phyloP scores from a whole-genome alignment of 1,284 basidiomycete genomes.

The Trichosporon asahii region DNA sequence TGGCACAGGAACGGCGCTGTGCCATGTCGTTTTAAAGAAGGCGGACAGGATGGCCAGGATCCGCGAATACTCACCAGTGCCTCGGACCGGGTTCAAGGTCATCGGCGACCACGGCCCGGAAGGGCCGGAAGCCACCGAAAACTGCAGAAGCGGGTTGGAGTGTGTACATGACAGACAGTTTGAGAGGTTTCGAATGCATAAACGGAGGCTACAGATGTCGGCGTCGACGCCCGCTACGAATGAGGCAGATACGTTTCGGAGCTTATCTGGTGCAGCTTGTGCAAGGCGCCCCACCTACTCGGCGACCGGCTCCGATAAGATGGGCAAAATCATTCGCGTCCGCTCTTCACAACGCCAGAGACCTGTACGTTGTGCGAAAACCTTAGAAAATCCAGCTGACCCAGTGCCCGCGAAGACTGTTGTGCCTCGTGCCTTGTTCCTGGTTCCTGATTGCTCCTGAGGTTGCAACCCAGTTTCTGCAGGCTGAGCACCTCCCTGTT shows the following conservation, averaged over 20 bases:
- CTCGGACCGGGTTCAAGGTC: not conserved
- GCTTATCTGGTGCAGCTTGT: not conserved
- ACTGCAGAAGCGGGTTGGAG: not conserved
- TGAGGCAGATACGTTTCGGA: not conserved
- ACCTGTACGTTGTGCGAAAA: not conserved
- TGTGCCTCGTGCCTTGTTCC: not conserved
- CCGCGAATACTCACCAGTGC: not conserved
- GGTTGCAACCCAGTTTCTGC: not conserved
- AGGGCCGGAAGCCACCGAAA: not conserved
- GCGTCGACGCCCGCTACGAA: not conserved
- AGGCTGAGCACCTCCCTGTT: not conserved
- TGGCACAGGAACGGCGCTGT: not conserved
- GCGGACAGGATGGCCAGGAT: not conserved
- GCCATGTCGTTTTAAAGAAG: not conserved
- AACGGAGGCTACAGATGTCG: not conserved
- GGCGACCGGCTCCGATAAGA: not conserved
- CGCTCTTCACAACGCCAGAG: not conserved
- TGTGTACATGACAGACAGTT: no score
- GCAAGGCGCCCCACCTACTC: not conserved
- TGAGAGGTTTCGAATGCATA: not conserved
- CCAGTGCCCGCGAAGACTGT: not conserved
- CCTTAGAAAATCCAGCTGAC: not conserved
- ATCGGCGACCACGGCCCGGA: not conserved
- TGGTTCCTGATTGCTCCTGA: constrained; percentile 8
- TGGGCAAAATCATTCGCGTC: not conserved